Conservation (phyloP, 495 filamentous ascomycete genomes). For the Penicillium alfredii region DNA sequence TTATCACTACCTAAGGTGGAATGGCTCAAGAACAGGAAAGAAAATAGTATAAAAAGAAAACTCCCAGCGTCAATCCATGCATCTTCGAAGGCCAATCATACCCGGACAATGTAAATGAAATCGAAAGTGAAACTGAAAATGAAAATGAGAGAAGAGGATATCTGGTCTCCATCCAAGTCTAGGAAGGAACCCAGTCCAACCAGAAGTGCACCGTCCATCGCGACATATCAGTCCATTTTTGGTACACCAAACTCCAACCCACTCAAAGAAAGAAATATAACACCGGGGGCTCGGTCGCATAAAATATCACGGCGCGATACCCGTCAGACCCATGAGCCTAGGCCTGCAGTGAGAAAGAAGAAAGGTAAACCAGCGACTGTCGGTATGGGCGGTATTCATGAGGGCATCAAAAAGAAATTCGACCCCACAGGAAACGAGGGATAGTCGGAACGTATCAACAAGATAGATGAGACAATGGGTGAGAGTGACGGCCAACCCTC, state of each 20-base stretch:
- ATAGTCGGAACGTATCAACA: not conserved
- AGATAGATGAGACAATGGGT: not conserved
- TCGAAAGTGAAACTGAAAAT: too few relatives aligned
- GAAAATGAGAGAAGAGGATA: too few relatives aligned
- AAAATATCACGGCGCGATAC: too few relatives aligned
- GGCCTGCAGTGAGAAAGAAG: slow-evolving; percentile 2
- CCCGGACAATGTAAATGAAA: too few relatives aligned
- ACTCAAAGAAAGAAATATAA: slow-evolving; percentile 2
- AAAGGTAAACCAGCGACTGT: not conserved
- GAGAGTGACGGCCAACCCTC: not conserved
- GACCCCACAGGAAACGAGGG: not conserved
- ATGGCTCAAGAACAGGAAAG: too few relatives aligned
- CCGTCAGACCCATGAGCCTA: too few relatives aligned
- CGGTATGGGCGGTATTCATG: not conserved
- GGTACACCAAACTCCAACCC: not conserved
- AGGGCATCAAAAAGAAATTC: slow-evolving; percentile 1
- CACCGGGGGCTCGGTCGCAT: too few relatives aligned
- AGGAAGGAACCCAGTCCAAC: not conserved
- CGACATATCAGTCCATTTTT: not conserved
- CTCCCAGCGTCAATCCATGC: too few relatives aligned
- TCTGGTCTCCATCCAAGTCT: too few relatives aligned
- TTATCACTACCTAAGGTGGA: too few relatives aligned
- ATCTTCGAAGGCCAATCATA: too few relatives aligned
- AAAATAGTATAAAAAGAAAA: too few relatives aligned
- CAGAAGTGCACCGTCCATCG: not conserved